Percentiles rank a stretch among this genome's conserved stretches.
phyloP scores from a whole-genome alignment of 805 yeast species.

The Zygotorulaspora sp. region DNA sequence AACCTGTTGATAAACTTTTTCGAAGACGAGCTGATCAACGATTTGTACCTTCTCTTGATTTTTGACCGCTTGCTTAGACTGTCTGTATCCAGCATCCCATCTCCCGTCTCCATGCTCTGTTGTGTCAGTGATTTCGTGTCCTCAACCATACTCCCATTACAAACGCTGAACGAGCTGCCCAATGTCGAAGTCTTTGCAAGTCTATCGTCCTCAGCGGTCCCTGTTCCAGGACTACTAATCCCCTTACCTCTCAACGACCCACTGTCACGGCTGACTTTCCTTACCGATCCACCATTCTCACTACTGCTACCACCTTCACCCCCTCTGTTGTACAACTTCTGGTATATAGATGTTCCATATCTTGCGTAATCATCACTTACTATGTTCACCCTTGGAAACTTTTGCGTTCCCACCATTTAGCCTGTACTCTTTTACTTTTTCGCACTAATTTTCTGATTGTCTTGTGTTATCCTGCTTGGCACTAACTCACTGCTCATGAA shows the following conservation, averaged over 20 bases:
- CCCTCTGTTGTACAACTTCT: conserved; percentile 19
- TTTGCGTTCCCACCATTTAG: not conserved
- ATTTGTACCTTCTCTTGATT: conserved; percentile 25
- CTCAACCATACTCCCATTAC: conserved; percentile 6
- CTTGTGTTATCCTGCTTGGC: too few relatives aligned
- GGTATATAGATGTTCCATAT: conserved; percentile 38
- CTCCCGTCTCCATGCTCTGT: conserved; percentile 4
- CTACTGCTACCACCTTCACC: conserved; percentile 3
- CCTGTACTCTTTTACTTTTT: too few relatives aligned
- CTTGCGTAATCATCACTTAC: conserved; percentile 37
- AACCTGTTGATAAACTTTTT: conserved; percentile 32
- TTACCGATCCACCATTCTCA: conserved; percentile 1
- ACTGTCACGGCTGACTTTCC: conserved; percentile 2
- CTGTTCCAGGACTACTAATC: conserved; percentile 2
- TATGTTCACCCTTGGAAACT: conserved; percentile 27
- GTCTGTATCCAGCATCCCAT: conserved; percentile 4
- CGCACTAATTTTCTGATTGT: too few relatives aligned
- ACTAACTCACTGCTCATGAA: too few relatives aligned
- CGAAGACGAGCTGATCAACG: conserved; percentile 24
- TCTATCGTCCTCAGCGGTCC: conserved; percentile 5
- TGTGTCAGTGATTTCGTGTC: conserved; percentile 5
- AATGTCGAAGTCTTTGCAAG: conserved; percentile 6
- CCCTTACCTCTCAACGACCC: not conserved
- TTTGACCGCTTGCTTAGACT: conserved; percentile 17
- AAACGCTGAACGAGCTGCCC: conserved; percentile 5